Percentiles rank a stretch among this genome's conserved stretches.
Conservation (phyloP, 768 basidiomycete species). For the Tylopilus cervinicoccineus region DNA sequence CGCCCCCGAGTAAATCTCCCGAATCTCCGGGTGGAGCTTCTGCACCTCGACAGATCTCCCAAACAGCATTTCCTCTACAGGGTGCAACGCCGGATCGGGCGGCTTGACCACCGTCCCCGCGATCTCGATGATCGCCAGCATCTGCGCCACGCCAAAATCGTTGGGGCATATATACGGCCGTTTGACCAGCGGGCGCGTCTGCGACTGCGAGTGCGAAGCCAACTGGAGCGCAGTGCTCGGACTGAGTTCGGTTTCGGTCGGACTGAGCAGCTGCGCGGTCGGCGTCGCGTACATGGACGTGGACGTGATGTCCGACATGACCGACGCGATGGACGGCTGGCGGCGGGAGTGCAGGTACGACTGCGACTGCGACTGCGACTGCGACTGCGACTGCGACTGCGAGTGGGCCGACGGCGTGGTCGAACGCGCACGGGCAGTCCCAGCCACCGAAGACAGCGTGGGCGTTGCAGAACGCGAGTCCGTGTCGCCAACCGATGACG, state of each 20-base stretch:
- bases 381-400: constrained; percentile 24
- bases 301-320: constrained; percentile 54
- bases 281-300: constrained; percentile 47
- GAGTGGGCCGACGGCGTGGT: constrained; percentile 21
- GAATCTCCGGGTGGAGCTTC: constrained; percentile 63
- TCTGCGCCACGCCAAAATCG: constrained; percentile 81
- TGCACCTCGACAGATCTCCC: constrained; percentile 59
- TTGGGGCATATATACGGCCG: constrained; percentile 59
- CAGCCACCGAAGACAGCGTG: constrained; percentile 14
- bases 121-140: constrained; percentile 86
- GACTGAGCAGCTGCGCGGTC: constrained; percentile 27
- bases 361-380: no score
- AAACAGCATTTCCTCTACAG: constrained; percentile 73
- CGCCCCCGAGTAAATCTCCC: constrained; percentile 65
- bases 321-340: constrained; percentile 71
- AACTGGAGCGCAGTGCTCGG: constrained; percentile 26
- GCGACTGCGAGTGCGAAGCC: background rate
- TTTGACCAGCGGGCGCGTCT: constrained; percentile 27
- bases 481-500: constrained; percentile 13
- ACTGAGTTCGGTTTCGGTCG: constrained; percentile 14
- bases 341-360: constrained; percentile 33
- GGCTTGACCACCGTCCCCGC: constrained; percentile 41
- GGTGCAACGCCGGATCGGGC: constrained; percentile 42
- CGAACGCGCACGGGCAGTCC: constrained; percentile 20
- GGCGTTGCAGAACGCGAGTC: constrained; percentile 29